Percentiles rank a stretch among this genome's conserved stretches.
phyloP scores from a whole-genome alignment of 257 asterid genomes.

The Plantago major region DNA sequence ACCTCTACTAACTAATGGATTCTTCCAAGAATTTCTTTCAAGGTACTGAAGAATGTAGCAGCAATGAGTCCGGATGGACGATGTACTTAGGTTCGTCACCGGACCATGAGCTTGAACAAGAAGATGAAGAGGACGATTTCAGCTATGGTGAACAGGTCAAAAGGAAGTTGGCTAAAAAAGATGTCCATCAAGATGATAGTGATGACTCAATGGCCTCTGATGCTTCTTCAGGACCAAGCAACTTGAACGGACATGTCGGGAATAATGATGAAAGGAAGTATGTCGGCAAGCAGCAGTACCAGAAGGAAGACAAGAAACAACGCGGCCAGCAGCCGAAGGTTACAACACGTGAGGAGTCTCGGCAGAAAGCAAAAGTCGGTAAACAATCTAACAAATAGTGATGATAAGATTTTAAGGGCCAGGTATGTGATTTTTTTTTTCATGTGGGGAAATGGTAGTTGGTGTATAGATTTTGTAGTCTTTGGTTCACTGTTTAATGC shows the following conservation, averaged over 20 bases:
- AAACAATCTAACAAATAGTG: constrained; percentile 38
- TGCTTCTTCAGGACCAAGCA: constrained; percentile 86
- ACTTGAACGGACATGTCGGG: constrained; percentile 38
- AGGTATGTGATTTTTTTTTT: constrained; percentile 13
- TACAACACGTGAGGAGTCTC: constrained; percentile 46
- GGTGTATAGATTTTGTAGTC: constrained; percentile 27
- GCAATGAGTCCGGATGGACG: constrained; percentile 96
- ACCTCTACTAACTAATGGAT: constrained; percentile 41
- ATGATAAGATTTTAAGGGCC: constrained; percentile 5
- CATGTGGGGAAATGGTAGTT: constrained; percentile 16
- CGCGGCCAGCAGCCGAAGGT: constrained; percentile 33
- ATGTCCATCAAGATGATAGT: constrained; percentile 37
- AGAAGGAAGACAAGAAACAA: constrained; percentile 40
- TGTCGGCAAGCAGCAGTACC: constrained; percentile 35
- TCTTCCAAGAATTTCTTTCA: constrained; percentile 36
- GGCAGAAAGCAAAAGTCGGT: constrained; percentile 35
- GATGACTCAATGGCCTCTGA: constrained; percentile 96
- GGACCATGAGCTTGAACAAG: constrained; percentile 27
- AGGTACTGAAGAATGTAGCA: constrained; percentile 71
- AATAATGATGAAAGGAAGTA: constrained; percentile 29
- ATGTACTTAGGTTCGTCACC: constrained; percentile 62
- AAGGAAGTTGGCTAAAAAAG: constrained; percentile 15
- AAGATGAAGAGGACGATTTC: constrained; percentile 24
- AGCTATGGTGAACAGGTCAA: constrained; percentile 9
- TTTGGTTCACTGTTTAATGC: constrained; percentile 27